Base-by-base conservation (phyloP, 129 eudicot genomes). In the Flaveria linearis region DNA sequence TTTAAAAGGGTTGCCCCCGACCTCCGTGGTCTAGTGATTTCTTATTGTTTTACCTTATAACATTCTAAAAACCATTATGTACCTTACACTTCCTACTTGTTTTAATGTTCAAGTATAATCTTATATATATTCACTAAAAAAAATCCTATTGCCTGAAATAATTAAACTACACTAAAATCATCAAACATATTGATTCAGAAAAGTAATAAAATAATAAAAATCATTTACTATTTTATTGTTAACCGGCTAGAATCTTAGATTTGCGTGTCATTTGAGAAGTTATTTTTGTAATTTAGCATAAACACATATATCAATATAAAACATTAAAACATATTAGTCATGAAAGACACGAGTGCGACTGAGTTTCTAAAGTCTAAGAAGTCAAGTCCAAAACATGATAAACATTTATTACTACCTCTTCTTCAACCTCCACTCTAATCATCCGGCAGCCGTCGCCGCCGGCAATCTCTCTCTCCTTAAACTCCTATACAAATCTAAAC, bases 311-410 rank as follows among this genome's bases (percentile, higher is more conserved):
- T 17, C 3, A 55, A 55, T 55, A 55, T 13, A 47, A 72, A 42
- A 57, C 39, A 41, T 9, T 25, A 1, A 3, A 30, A 25, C 41
- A 42, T 10, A 56, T 67, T 13, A 17, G 23, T 42, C 25, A 80
- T 26, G 67, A 74, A 80, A 68, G 46, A 80, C 76, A 80, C 65
- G 84, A 80, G 80, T 22, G 65, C 13, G 80, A 67, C 84, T 80
- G 84, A 80, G 84, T 68, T 67, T 67, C 84, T 74, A 56, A 74
- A 80, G 84, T 74, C 66, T 55, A 80, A 74, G 43, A 53, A 68
- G 43, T 66, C 30, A 15, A 55, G 16, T 73, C 84, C 84, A 73
- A 73, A 73, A 72, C 4, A 73, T 73, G 78, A 36, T 52, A 80
- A 67, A 69, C 80, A 80, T 80, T 80, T 80, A 80, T 66, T 68